Evolutionary conservation across 2,329 filamentous ascomycete species (phyloP), one percentile per base, ranked within the genome.

Genomic region (Diaporthe ampelina): DNA sequence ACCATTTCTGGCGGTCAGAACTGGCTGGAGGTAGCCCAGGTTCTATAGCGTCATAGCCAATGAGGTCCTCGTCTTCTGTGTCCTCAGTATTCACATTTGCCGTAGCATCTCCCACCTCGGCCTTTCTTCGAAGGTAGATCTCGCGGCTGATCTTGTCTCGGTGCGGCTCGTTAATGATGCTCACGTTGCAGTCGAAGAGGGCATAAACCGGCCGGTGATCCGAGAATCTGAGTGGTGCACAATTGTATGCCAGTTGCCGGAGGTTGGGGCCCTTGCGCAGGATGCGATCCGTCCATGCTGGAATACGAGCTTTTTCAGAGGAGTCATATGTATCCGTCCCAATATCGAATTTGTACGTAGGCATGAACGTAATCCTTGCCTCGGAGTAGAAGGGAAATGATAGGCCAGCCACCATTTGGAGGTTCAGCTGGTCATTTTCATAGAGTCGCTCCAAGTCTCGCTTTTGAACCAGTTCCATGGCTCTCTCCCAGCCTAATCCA

Each of bases 121-220:
- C 86, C 79, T 89, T 91, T 71, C 93, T 90, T 59, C 92, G 90
- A 29, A 89, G 86, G 81, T 98, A 98, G 15, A 98, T 86, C 70
- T 93, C 88, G 43, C 89, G 89, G 79, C 93, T 94, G 61, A 98
- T 91, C 5, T 86, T 84, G 76, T 95, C 92, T 77, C 94, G 95
- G 70, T 88, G 85, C 32, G 83, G 84, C 81, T 98, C 94, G 77
- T 99, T 90, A 15, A 98, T 86, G 58, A 97, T 91, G 77, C 88
- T 95, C 70, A 98, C 93, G 1, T 88, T 91, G 82, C 95, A 97
- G 77, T 95, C 90, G 80, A 99, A 99, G 0, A 91, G 91, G 17
- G 95, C 95, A 83, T 94, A 98, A 0, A 99, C 96, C 2, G 97
- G 97, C n/a, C 95, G 91, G 82, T 99, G 97, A 80, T 99, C 97